Evolutionary conservation across 768 basidiomycete genomes (phyloP), one percentile per base, ranked within the genome.

Genomic region (Leccinum subgranulosum): DNA sequence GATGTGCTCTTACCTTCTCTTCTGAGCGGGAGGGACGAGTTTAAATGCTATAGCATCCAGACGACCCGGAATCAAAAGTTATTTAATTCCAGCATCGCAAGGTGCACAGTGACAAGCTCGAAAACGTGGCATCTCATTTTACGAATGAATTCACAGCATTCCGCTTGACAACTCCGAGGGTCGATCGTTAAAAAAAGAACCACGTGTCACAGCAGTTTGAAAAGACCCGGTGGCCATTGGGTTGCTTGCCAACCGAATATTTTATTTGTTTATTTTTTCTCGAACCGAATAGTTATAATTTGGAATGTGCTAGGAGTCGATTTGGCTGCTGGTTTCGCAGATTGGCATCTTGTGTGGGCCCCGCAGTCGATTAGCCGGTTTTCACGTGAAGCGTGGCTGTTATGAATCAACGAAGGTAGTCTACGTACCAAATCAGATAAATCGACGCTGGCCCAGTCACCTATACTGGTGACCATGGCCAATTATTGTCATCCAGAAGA

Each of bases 241-340:
- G 17, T 39, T 39, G 17, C 36, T 39, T n/a, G 9, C 36, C 14
- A 15, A 14, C 27, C 31, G 11, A 31, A 31, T 31, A 15, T 34
- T 34, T 34, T 15, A 1, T 34, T 15, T 14, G 2, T 34, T 34
- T 23, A 9, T 34, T 15, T 15, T 34, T 36, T 8, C 15, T 36
- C 0, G 3, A 2, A 8, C 15, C 14, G 6, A 36, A 36, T 15
- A 36, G 15, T 17, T 7, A 36, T 8, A 0, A 2, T 17, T 17
- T 17, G 7, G 34, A 17, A 15, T 0, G 15, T 17, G 34, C 0
- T 15, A 34, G 34, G 17, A 39, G 39, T n/a, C n/a, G n/a, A n/a
- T 39, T n/a, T n/a, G 39, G 36, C 17, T 39, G 36, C 17, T 39
- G n/a, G 39, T n/a, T 39, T 39, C 39, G 36, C 17, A 17, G 8